Conservation (phyloP, 345 rosid species). For the Psidium guajava region DNA sequence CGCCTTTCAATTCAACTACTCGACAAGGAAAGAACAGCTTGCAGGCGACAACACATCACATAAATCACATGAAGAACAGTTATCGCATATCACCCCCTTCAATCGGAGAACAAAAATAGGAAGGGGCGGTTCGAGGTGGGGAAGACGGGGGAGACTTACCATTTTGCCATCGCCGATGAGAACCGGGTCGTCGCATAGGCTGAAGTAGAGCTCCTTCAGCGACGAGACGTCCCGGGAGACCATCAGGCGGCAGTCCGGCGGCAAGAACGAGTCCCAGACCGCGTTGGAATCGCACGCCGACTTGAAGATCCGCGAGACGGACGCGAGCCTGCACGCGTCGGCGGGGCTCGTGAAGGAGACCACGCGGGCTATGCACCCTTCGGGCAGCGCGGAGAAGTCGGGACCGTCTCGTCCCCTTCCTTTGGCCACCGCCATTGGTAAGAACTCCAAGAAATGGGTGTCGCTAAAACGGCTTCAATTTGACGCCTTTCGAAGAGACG, state of each 20-base stretch:
- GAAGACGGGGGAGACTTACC: conserved; percentile 4
- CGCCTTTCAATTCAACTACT: too few relatives aligned
- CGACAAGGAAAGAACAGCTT: too few relatives aligned
- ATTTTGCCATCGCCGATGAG: conserved; percentile 16
- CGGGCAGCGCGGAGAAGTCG: background rate
- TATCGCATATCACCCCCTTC: background rate
- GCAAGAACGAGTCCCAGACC: conserved; percentile 18
- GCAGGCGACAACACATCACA: background rate
- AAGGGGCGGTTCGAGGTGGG: background rate
- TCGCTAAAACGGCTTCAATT: background rate
- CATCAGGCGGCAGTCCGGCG: background rate
- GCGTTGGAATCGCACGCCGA: conserved; percentile 14
- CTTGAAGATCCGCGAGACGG: conserved; percentile 5
- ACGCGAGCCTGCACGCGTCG: conserved; percentile 9
- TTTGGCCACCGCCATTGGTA: background rate
- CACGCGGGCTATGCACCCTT: conserved; percentile 3
- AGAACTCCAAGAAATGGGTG: background rate
- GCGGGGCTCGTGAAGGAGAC: conserved; percentile 11
- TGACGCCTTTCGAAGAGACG: background rate
- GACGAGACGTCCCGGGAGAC: background rate
- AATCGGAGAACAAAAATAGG: background rate
- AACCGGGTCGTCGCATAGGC: conserved; percentile 13
- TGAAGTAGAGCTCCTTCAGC: conserved; percentile 12
- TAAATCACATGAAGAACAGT: background rate
- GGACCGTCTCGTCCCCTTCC: background rate